phyloP scores from a whole-genome alignment of 371 early-diverging fungal species.

The Lichtheimia corymbifera region DNA sequence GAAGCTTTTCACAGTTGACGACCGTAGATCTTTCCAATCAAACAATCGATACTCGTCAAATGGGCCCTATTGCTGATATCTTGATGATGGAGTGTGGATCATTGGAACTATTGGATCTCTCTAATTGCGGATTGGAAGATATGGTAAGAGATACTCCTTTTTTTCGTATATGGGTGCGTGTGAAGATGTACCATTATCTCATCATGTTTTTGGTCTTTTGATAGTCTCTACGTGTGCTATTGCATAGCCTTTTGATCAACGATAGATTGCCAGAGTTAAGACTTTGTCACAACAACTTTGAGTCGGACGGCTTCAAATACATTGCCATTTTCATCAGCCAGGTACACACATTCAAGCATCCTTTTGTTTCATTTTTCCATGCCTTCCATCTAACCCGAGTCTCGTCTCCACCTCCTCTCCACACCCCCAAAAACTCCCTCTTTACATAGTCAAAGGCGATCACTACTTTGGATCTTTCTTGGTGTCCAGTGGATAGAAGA shows the following conservation, averaged over 20 bases:
- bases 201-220: not conserved
- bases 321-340: slow-evolving; percentile 48
- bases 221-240: slow-evolving; percentile 38
- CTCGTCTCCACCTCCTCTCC: too few relatives aligned
- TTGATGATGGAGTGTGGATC: slow-evolving; percentile 30
- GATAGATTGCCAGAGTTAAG: slow-evolving; percentile 29
- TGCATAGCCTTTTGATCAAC: slow-evolving; percentile 41
- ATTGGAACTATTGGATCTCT: slow-evolving; percentile 28
- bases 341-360: slow-evolving; percentile 19
- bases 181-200: not conserved
- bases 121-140: slow-evolving; percentile 37
- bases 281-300: slow-evolving; percentile 35
- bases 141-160: slow-evolving; percentile 24
- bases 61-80: slow-evolving; percentile 62
- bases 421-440: too few relatives aligned
- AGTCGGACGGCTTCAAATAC: slow-evolving; percentile 44
- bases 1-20: slow-evolving; percentile 27
- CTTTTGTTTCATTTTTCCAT: too few relatives aligned
- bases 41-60: slow-evolving; percentile 30
- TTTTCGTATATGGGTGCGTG: not conserved
- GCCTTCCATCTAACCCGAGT: too few relatives aligned
- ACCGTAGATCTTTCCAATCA: slow-evolving; percentile 54
- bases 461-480: slow-evolving; percentile 35
- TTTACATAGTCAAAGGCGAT: slow-evolving; percentile 39
- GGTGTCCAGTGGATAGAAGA: slow-evolving; percentile 49